Base-by-base conservation (phyloP, 345 rosid genomes). In the Salix suchowensis region DNA sequence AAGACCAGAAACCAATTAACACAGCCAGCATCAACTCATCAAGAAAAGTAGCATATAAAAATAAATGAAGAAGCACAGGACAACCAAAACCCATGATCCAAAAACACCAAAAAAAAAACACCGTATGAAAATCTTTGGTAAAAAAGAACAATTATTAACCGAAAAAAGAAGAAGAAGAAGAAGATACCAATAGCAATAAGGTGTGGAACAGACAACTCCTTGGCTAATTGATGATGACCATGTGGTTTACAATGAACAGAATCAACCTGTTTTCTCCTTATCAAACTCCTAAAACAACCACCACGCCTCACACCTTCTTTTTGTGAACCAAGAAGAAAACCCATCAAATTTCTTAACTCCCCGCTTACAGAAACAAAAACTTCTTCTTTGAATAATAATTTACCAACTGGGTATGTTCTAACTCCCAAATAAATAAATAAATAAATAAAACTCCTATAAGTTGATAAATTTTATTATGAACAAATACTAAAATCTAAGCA, bases 201-300 rank as follows among this genome's bases (percentile, higher is more conserved):
- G 39, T 81, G 80, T 73, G 34, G 75, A 69, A 81, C 71, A 52
- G 84, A 76, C 70, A 81, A 40, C 75, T 72, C 84, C 80, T 81
- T 81, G 71, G 84, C 84, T 69, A 81, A 73, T 68, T 73, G 77
- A 28, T 36, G 77, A 44, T 69, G 75, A 58, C 77, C 76, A 66
- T 44, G 67, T 28, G 65, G 71, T 60, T 81, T 77, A 7, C 6
- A 74, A 69, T 77, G 74, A n/a, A 18, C 75, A 65, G 84, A 81
- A 77, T 81, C 84, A 73, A 81, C 84, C 71, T 81, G 80, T 40
- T 81, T 81, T 70, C 84, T 81, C 84, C 84, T 73, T 12, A 73
- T 67, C 78, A 81, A 62, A 73, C 80, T 73, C 75, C 77, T 76
- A 44, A 81, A 28, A 65, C 76, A 75, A 23, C 80, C 74, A 24